Base-by-base conservation (phyloP, 2,329 filamentous ascomycete species). In the Sclerotinia sclerotiorum region DNA sequence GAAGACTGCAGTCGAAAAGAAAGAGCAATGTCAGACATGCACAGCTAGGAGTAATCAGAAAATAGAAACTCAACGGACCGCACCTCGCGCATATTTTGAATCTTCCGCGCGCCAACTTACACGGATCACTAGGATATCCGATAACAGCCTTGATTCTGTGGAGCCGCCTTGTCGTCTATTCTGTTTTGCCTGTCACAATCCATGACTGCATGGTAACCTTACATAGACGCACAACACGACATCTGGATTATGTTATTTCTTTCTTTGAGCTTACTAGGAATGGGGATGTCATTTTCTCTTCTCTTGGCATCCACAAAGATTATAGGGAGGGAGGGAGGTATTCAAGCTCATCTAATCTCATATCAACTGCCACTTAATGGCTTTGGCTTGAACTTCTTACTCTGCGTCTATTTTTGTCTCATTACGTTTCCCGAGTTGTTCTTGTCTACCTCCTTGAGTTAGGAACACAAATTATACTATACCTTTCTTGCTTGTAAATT, bases 21-120 rank as follows among this genome's bases (percentile, higher is more conserved):
- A 35, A 35, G 19, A 65, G 32, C n/a, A 15, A 19, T 44, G 27
- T 21, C 6, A 39, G 44, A 58, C 5, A 49, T 32, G 32, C n/a
- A n/a, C n/a, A n/a, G n/a, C n/a, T n/a, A n/a, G n/a, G n/a, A n/a
- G n/a, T n/a, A n/a, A 21, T 49, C 63, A 64, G 63, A 35, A 66
- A 66, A 66, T 66, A 66, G 63, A 66, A 63, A 27, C 52, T 13
- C 27, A 35, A 66, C 42, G 63, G 63, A 42, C 42, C 63, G 52
- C 42, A 66, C 24, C 63, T 66, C 54, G 63, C 63, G 63, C 63
- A 66, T 66, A 58, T 66, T 32, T 49, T 21, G 7, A 7, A 5
- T 58, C 63, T 66, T 66, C 63, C 63, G 63, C 63, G 63, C 63
- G 63, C 27, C 52, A 66, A 66, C 42, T 48, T 39, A 48, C 63